Conservation (phyloP, 306 rosid species). For the Quercus parvula region DNA sequence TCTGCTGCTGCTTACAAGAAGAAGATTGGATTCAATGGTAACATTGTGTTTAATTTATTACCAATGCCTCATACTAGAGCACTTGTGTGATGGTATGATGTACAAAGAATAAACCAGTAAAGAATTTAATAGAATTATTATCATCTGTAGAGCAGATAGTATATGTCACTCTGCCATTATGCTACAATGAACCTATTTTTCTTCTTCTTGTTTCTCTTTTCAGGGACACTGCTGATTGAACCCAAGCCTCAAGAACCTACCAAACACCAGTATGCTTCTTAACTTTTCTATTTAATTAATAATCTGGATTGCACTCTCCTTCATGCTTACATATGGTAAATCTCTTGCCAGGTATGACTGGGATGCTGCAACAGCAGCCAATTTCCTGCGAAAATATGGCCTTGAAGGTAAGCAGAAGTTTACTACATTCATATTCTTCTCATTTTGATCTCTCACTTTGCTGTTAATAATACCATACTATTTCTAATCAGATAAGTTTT, state of each 20-base stretch:
- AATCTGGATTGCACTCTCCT: background rate
- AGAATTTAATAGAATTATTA: background rate
- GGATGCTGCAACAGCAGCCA: slow-evolving; percentile 98
- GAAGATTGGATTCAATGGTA: slow-evolving; percentile 96
- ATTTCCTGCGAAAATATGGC: slow-evolving; percentile 81
- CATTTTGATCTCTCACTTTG: slow-evolving; percentile 1
- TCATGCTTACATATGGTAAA: background rate
- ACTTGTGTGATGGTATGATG: background rate
- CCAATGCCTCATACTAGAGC: background rate
- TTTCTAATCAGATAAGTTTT: background rate
- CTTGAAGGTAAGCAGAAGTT: slow-evolving; percentile 47
- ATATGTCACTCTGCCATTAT: background rate
- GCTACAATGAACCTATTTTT: background rate
- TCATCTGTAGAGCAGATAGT: background rate
- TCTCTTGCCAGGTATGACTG: slow-evolving; percentile 79
- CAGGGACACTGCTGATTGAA: slow-evolving; percentile 89
- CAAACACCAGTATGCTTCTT: slow-evolving; percentile 73
- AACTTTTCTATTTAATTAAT: slow-evolving; percentile 10
- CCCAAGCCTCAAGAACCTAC: slow-evolving; percentile 99
- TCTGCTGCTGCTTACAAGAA: slow-evolving; percentile 83
- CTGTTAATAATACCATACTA: background rate
- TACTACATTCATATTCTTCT: background rate
- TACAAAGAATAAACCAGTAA: background rate
- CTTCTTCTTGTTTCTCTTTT: slow-evolving; percentile 9
- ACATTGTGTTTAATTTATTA: slow-evolving; percentile 3